Evolutionary conservation across 2,329 filamentous ascomycete genomes (phyloP).

Genomic region (Aspergillus puulaauensis): DNA sequence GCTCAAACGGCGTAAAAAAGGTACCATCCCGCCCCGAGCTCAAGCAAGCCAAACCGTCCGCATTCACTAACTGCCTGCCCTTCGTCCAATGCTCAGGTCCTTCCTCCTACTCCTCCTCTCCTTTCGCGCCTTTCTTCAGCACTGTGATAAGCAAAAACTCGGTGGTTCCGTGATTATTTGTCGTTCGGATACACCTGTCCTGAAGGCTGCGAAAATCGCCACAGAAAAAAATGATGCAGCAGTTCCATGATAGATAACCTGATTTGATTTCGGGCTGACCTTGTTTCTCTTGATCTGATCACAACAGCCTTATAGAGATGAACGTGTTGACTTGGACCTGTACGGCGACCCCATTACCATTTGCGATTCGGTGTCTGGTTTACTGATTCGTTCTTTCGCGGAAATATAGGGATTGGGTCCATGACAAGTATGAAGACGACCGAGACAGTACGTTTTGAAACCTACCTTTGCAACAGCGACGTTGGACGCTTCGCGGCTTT

Average conservation of each 20-base stretch:
- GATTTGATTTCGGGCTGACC: conserved; percentile 46
- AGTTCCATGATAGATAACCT: conserved; percentile 30
- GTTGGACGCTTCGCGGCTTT: conserved; percentile 6
- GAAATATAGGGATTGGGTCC: conserved; percentile 79
- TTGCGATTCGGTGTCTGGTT: background rate
- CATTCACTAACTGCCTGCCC: background rate
- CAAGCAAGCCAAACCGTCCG: background rate
- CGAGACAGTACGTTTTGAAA: conserved; percentile 48
- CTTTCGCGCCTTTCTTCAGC: conserved; percentile 37
- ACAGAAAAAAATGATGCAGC: conserved; percentile 33
- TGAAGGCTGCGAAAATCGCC: conserved; percentile 26
- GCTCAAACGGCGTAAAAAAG: conserved; percentile 89
- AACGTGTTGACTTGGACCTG: conserved; percentile 48
- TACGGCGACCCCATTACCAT: conserved; percentile 24
- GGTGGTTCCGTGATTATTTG: conserved; percentile 23
- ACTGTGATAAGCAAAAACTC: conserved; percentile 35
- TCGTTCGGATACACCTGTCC: conserved; percentile 20
- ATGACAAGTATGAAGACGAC: conserved; percentile 82
- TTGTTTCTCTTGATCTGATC: conserved; percentile 35
- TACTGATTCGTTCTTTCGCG: background rate
- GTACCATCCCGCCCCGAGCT: conserved; percentile 45
- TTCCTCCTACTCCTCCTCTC: conserved; percentile 41
- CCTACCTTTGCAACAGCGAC: conserved; percentile 2
- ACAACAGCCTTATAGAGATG: conserved; percentile 47
- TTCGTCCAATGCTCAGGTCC: conserved; percentile 32